Percentiles rank a stretch among this genome's conserved stretches.
These are phyloP conservation scores for Blastobotrys buckinghamii DNA, from an alignment of 1,139 yeast genomes.

Conservation along the genomic window DNA sequence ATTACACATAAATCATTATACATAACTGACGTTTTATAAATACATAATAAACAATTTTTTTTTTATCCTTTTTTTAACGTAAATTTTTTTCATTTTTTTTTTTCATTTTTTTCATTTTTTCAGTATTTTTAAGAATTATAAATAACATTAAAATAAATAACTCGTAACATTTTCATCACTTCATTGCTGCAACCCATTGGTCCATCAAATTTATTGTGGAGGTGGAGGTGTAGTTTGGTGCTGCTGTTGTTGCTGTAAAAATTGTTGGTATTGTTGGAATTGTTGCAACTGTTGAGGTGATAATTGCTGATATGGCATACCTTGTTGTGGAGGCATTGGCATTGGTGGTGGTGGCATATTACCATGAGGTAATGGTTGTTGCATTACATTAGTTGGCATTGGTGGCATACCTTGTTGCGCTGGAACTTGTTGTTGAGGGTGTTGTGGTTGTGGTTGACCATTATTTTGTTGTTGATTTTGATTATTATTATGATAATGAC, in stretches of 20 bases:
- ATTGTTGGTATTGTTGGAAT: conserved; percentile 6
- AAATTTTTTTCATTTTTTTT: not conserved
- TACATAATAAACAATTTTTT: not conserved
- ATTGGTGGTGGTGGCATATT: conserved; percentile 18
- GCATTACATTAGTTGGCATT: conserved; percentile 1
- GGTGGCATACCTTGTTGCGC: conserved; percentile 15
- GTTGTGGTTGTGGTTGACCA: conserved; percentile 20
- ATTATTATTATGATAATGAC: conserved; percentile 20
- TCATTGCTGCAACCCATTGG: too few species aligned
- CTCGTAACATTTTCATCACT: not conserved
- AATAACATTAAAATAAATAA: conserved; percentile 1
- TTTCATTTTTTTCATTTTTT: conserved; percentile 2
- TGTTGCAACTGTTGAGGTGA: conserved; percentile 1
- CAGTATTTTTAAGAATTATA: not conserved
- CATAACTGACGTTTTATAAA: not conserved
- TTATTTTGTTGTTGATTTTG: conserved; percentile 21
- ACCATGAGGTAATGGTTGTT: conserved; percentile 3
- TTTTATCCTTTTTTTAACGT: not conserved
- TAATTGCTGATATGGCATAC: conserved; percentile 6
- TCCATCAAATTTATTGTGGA: not conserved
- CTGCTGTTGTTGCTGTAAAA: conserved; percentile 11
- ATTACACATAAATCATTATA: too few species aligned
- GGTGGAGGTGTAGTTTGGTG: too few species aligned
- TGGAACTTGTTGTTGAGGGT: conserved; percentile 10
- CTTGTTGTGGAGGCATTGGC: conserved; percentile 5